Evolutionary conservation across 805 yeast genomes (phyloP).

Genomic region (Monosporozyma solicola): DNA sequence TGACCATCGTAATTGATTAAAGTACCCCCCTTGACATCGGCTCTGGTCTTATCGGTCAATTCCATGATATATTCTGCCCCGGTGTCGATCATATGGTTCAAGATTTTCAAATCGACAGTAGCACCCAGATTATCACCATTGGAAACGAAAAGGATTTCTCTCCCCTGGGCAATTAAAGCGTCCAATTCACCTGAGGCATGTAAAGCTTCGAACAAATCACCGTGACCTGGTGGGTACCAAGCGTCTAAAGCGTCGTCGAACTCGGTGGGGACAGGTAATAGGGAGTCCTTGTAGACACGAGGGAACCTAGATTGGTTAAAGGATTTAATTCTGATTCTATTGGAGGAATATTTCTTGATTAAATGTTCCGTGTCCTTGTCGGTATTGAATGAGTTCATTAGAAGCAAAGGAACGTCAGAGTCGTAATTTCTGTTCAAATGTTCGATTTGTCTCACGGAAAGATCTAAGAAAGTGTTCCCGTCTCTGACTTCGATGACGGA

Average conservation of each 20-base stretch:
- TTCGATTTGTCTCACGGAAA: conserved; percentile 94
- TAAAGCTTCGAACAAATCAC: conserved; percentile 89
- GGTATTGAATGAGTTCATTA: conserved; percentile 98
- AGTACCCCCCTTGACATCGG: conserved; percentile 99
- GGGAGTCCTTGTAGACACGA: conserved; percentile 89
- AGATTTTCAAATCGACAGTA: conserved; percentile 84
- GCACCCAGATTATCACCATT: conserved; percentile 99
- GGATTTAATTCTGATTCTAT: conserved; percentile 87
- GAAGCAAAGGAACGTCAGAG: conserved; percentile 87
- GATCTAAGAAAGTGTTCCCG: conserved; percentile 92
- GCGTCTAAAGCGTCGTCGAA: conserved; percentile 65
- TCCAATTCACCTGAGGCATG: conserved; percentile 89
- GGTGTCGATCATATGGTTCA: conserved; percentile 87
- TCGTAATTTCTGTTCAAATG: conserved; percentile 83
- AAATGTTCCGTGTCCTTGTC: conserved; percentile 86
- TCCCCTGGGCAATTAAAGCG: conserved; percentile 80
- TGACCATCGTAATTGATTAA: conserved; percentile 91
- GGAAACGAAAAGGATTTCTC: conserved; percentile 90
- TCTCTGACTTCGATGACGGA: conserved; percentile 97
- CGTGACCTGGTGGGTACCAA: conserved; percentile 99
- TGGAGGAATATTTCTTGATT: conserved; percentile 94
- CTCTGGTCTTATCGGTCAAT: conserved; percentile 96
- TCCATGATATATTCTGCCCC: conserved; percentile 96
- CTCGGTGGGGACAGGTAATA: conserved; percentile 83
- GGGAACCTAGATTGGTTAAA: conserved; percentile 98